Conservation (phyloP, 129 eudicot species). For the Artemisia argyi region DNA sequence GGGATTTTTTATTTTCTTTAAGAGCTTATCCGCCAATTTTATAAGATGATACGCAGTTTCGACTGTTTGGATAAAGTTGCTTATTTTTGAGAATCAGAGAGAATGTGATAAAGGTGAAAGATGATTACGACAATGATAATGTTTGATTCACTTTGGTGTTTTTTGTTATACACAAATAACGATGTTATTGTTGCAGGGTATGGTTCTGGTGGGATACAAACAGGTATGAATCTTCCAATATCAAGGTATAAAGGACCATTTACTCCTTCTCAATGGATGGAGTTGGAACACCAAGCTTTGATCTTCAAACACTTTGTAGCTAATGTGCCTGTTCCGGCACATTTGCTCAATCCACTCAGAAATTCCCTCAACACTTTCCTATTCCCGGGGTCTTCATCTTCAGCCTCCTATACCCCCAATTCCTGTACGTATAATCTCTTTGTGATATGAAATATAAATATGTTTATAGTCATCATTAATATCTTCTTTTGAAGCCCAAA, state of each 20-base stretch:
- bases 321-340: conserved; percentile 81
- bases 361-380: conserved; percentile 60
- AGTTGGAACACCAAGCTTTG: conserved; percentile 88
- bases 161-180: too few species aligned
- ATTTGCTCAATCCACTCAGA: conserved; percentile 64
- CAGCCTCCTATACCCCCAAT: conserved; percentile 66
- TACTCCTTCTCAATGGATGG: conserved; percentile 91
- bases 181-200: conserved; percentile 41
- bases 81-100: too few species aligned
- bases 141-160: too few species aligned
- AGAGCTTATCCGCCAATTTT: too few species aligned
- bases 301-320: conserved; percentile 82
- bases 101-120: too few species aligned
- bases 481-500: background rate
- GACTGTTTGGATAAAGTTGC: too few species aligned
- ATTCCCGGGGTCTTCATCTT: conserved; percentile 46
- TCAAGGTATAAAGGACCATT: conserved; percentile 74
- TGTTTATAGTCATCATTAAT: background rate
- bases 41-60: too few species aligned
- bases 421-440: conserved; percentile 45
- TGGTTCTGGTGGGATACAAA: conserved; percentile 55
- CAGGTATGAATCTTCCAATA: conserved; percentile 52
- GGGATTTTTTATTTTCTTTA: too few species aligned
- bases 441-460: background rate
- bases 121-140: too few species aligned